Base-by-base conservation (phyloP, 805 yeast genomes). In the Lachancea kluyveri region DNA sequence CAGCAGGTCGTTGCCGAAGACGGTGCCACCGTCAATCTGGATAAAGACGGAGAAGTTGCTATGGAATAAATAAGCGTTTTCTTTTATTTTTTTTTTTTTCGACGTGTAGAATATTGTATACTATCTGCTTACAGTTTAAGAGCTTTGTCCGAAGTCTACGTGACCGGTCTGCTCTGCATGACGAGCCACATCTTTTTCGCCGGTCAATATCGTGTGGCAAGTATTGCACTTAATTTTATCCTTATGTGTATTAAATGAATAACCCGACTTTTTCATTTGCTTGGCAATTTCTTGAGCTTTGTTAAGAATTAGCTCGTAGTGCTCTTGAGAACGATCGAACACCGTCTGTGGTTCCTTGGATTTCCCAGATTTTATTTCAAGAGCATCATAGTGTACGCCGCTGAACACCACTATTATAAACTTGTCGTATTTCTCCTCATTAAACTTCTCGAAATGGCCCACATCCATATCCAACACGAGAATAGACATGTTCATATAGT, bases 311-410 rank as follows among this genome's bases (percentile, higher is more conserved):
- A 39, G 52, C 11, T 52, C 42, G 3, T 49, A 41, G 4, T 60
- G 67, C 5, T 57, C 39, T 4, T 44, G 48, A 3, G 56, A 52
- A 7, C 48, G 45, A 12, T 57, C 52, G 53, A 79, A 76, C 5
- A 64, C 62, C 0, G 74, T 56, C 10, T 44, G 39, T 10, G n/a
- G 20, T 7, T 28, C 26, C 13, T 27, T 12, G n/a, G 21, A 25
- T 14, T 51, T 52, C 14, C 54, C 57, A 10, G 48, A 45, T 17
- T 67, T 58, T 26, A 65, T 54, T n/a, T 67, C 72, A 20, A 75
- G 62, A 1, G 77, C 61, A 51, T 82, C 92, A 51, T 80, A 82
- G 56, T 82, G 94, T 29, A 81, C 70, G 0, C 92, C 92, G 23
- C 72, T 68, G 48, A 80, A 82, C 7, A 77, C 55, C 13, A 82